Evolutionary conservation across 2,329 filamentous ascomycete genomes (phyloP).

Genomic region (Botryosphaeria dothidea): DNA sequence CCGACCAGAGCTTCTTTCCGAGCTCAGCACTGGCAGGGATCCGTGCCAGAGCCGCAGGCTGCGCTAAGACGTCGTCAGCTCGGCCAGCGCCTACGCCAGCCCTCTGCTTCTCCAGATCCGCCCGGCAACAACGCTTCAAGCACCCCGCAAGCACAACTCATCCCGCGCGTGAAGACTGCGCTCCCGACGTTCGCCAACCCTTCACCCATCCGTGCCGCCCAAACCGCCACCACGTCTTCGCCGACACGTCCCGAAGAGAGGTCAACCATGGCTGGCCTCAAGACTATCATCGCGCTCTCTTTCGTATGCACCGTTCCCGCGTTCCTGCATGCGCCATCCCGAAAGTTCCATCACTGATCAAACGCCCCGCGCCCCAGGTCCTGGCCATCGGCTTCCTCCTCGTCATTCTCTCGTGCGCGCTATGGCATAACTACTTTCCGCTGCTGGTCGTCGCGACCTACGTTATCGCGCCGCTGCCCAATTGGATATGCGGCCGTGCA

Average conservation of each 20-base stretch:
- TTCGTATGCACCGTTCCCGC: constrained; percentile 63
- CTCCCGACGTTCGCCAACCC: neutral
- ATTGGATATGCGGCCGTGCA: constrained; percentile 91
- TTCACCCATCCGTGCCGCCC: neutral
- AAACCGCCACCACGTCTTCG: constrained; percentile 8
- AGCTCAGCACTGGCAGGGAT: constrained; percentile 11
- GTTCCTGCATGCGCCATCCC: neutral
- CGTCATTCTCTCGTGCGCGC: constrained; percentile 94
- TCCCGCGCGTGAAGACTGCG: neutral
- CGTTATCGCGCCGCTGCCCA: constrained; percentile 87
- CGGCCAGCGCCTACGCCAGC: constrained; percentile 13
- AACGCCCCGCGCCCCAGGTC: constrained; percentile 53
- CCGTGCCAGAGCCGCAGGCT: neutral
- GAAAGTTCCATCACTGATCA: neutral
- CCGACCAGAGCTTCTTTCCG: constrained; percentile 24
- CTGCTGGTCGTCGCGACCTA: constrained; percentile 96
- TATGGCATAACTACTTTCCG: constrained; percentile 93
- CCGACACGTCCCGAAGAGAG: constrained; percentile 30
- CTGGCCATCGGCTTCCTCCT: constrained; percentile 98
- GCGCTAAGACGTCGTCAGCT: constrained; percentile 15
- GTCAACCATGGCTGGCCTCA: constrained; percentile 75
- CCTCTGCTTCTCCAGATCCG: constrained; percentile 7
- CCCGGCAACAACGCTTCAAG: neutral
- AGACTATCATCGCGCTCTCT: constrained; percentile 98
- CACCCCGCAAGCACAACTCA: constrained; percentile 1